These are phyloP conservation scores for Sequoiadendron giganteum DNA, from an alignment of 75 land plant genomes.

Conservation along the genomic window DNA sequence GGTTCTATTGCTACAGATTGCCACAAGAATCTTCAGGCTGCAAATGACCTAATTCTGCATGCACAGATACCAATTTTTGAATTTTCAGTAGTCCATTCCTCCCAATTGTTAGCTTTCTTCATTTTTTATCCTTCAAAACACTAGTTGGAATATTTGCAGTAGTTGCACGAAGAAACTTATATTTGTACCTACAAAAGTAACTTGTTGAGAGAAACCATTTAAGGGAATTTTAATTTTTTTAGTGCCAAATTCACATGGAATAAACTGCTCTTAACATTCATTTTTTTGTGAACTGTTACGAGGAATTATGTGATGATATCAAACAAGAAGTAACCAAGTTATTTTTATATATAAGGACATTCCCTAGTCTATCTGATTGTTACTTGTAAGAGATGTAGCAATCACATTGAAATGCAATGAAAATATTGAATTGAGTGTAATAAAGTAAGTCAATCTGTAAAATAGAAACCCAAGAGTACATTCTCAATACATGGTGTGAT, in stretches of 20 bases:
- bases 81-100: constrained; percentile 81
- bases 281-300: not conserved
- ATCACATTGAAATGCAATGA: constrained; percentile 78
- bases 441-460: constrained; percentile 88
- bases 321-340: not conserved
- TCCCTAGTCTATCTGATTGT: not conserved
- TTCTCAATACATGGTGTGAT: too few relatives aligned
- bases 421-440: constrained; percentile 65
- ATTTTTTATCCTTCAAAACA: constrained; percentile 78
- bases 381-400: constrained; percentile 73
- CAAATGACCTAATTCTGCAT: constrained; percentile 32
- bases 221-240: not conserved
- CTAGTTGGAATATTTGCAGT: constrained; percentile 81
- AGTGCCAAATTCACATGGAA: not conserved
- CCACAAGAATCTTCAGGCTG: constrained; percentile 50
- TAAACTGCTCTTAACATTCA: not conserved
- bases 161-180: constrained; percentile 86
- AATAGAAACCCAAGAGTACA: too few relatives aligned
- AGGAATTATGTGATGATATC: not conserved
- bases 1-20: constrained; percentile 57
- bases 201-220: not conserved
- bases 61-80: constrained; percentile 80
- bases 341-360: not conserved
- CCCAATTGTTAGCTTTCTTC: constrained; percentile 88
- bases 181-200: constrained; percentile 69